These are phyloP conservation scores for Monascus ruber DNA, from an alignment of 2,329 filamentous ascomycete species.

Conservation along the genomic window DNA sequence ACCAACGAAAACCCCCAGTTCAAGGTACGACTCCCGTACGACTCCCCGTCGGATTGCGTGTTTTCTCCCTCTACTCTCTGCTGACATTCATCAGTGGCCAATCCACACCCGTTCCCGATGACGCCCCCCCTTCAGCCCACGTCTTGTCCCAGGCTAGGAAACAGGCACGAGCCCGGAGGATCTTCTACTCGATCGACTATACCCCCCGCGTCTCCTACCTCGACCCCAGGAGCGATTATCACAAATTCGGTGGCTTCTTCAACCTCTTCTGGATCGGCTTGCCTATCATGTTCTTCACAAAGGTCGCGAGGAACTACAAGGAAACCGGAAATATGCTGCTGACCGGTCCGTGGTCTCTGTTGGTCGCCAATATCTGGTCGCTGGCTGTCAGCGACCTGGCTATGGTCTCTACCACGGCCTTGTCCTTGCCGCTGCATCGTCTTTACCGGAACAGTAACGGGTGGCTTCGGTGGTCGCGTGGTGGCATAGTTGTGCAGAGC, in stretches of 20 bases:
- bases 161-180: slow-evolving; percentile 66
- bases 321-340: slow-evolving; percentile 82
- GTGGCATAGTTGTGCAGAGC: slow-evolving; percentile 75
- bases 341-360: slow-evolving; percentile 76
- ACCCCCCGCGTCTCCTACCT: slow-evolving; percentile 87
- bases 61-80: background rate
- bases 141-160: slow-evolving; percentile 77
- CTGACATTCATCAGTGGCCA: slow-evolving; percentile 47
- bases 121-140: slow-evolving; percentile 86
- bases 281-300: slow-evolving; percentile 92
- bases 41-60: too few relatives aligned
- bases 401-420: slow-evolving; percentile 67
- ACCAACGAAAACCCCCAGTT: too few relatives aligned
- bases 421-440: slow-evolving; percentile 63
- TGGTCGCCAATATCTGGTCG: slow-evolving; percentile 82
- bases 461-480: slow-evolving; percentile 58
- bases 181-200: slow-evolving; percentile 92
- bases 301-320: slow-evolving; percentile 84
- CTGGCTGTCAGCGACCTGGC: slow-evolving; percentile 69
- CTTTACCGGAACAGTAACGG: slow-evolving; percentile 48
- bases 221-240: slow-evolving; percentile 81
- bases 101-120: slow-evolving; percentile 71
- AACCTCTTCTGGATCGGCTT: slow-evolving; percentile 96
- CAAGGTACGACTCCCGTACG: too few relatives aligned
- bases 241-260: slow-evolving; percentile 95